Base-by-base conservation (phyloP, 2,329 filamentous ascomycete species). In the Claviceps fusiformis region DNA sequence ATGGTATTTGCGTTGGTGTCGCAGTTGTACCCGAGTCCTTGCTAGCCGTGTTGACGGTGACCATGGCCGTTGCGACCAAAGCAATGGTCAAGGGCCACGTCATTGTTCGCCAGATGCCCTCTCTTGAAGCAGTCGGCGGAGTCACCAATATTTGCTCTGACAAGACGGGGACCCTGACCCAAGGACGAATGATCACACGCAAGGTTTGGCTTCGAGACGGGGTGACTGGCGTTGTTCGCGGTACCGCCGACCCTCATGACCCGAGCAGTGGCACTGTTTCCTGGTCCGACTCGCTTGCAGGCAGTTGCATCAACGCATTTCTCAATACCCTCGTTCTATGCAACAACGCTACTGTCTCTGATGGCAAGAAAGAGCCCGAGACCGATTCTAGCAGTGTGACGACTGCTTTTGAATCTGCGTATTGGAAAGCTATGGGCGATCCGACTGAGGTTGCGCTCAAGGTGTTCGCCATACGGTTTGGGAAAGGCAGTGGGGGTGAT, bases 401-500 rank as follows among this genome's bases (percentile, higher is more conserved):
- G 5, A 76, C 73, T 9, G 63, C 71, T n/a, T 69, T 72, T 15
- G 68, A 71, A 17, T 67, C 70, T 33, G 65, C 68, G 3, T 65
- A 71, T 2, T 86, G 82, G 81, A 75, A 73, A 46, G 81, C 81
- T 24, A 70, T 82, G 46, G 84, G 83, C 51, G 82, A 86, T 60
- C 82, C 83, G 3, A 89, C 86, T 3, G 85, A 89, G 61, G 86
- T 89, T 57, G 85, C 86, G 11, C 78, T 89, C 17, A 83, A 86
- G 59, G 84, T 88, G 10, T 84, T 89, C 58, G 83, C 85, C 50
- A 82, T 83, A 71, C 80, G 85, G 19, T 87, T 87, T 61, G 75
- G 76, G 35, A 75, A 71, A 53, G 77, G 76, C 63, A 64, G 67
- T 27, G 68, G 68, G n/a, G 61, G 65, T 29, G 73, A 75, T 55